Base-by-base conservation (phyloP, 768 basidiomycete species). In the Rhizopogon vulgaris region DNA sequence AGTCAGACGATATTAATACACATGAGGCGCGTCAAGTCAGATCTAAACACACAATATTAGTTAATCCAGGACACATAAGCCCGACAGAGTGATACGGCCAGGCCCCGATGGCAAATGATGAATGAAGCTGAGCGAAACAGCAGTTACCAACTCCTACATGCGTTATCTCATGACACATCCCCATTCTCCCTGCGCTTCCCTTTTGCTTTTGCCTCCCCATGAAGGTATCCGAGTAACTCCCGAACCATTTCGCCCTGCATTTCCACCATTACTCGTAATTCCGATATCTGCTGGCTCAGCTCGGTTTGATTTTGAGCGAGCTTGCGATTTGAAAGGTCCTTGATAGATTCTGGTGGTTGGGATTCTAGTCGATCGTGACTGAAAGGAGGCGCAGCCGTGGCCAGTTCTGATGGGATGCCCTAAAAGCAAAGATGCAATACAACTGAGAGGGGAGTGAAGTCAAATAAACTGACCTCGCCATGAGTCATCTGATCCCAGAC, bases 401-500 rank as follows among this genome's bases (percentile, higher is more conserved):
- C 57, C 11, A 58, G 56, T 34, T 62, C 58, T 7, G 60, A 54
- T 14, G 49, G 49, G 28, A 34, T 47, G 3, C 12, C 15, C 38
- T 40, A 12, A 43, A 22, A 51, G 28, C 42, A 34, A 28, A 55
- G 54, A 3, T 52, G 52, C 12, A 51, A 39, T 30, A 4, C 49
- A 15, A 49, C 47, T 38, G 22, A 8, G 11, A 12, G 24, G 15
- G 3, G 1, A 28, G n/a, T n/a, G 12, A 4, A 17, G 18, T 6
- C 18, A 48, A 37, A 37, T 25, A 38, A 38, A 54, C 74, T n/a
- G 39, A 76, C 79, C 41, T 74, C 69, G 45, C 75, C 66, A 17
- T 63, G 69, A 0, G 75, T 76, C 89, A 94, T 91, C 28, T 76
- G 77, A 52, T 94, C 90, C 87, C 92, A 96, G 1, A 94, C 89